phyloP scores from a whole-genome alignment of 2,329 filamentous ascomycete species.

The Plectosphaerella cucumerina region DNA sequence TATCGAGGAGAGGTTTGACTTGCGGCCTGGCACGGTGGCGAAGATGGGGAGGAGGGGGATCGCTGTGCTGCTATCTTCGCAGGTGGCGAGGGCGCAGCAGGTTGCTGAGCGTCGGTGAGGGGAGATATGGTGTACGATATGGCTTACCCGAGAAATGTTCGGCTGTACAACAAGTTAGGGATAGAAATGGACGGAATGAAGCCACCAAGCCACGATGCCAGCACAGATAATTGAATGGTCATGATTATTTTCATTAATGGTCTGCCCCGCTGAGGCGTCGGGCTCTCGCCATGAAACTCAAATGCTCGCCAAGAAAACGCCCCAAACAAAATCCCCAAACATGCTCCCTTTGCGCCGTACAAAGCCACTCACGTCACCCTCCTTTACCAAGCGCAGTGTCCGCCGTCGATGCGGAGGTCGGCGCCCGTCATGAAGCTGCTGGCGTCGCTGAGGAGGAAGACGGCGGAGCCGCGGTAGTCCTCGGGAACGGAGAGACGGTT shows the following conservation, averaged over 20 bases:
- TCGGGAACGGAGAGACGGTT: slow-evolving; percentile 61
- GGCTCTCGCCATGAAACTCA: not conserved
- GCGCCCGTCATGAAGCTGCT: slow-evolving; percentile 47
- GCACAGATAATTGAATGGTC: slow-evolving; percentile 4
- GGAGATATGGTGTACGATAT: too few species aligned
- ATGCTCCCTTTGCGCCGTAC: slow-evolving; percentile 1
- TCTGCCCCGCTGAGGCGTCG: too few species aligned
- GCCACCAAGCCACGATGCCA: too few species aligned
- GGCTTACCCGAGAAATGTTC: too few species aligned
- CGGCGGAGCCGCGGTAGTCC: slow-evolving; percentile 59
- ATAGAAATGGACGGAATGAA: too few species aligned
- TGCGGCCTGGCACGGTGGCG: slow-evolving; percentile 40
- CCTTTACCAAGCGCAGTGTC: slow-evolving; percentile 56
- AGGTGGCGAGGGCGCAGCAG: too few species aligned
- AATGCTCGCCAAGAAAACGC: not conserved
- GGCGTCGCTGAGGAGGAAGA: slow-evolving; percentile 50
- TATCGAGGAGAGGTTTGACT: slow-evolving; percentile 42
- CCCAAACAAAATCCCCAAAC: slow-evolving; percentile 6
- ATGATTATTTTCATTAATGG: not conserved
- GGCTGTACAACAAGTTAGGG: too few species aligned
- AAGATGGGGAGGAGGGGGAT: slow-evolving; percentile 38
- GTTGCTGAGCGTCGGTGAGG: too few species aligned
- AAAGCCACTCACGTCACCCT: not conserved
- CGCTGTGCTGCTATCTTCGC: not conserved
- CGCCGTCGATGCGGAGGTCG: slow-evolving; percentile 68